phyloP scores from a whole-genome alignment of 805 yeast genomes.

The Pichia nanzhaoensis region DNA sequence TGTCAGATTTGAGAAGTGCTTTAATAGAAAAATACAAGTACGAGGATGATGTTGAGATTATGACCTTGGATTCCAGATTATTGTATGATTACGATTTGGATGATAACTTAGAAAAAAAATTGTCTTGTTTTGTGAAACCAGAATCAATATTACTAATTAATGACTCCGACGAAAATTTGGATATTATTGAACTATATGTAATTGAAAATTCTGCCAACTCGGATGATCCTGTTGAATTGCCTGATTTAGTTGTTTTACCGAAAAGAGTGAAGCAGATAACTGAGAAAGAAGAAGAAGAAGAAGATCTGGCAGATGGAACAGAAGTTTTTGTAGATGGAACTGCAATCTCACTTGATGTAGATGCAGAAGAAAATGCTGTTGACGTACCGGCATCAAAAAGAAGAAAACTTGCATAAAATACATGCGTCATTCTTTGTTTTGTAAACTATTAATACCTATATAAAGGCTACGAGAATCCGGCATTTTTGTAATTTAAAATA shows the following conservation, averaged over 20 bases:
- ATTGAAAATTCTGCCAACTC: conserved; percentile 9
- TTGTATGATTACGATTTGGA: conserved; percentile 85
- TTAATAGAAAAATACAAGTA: conserved; percentile 47
- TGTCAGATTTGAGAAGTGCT: conserved; percentile 46
- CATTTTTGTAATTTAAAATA: not conserved
- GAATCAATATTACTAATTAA: conserved; percentile 66
- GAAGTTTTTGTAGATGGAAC: conserved; percentile 21
- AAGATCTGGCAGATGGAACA: conserved; percentile 21
- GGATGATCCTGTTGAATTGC: conserved; percentile 13
- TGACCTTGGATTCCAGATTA: conserved; percentile 41
- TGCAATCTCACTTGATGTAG: conserved; percentile 5
- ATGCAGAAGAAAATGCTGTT: not conserved
- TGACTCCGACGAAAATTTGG: conserved; percentile 71
- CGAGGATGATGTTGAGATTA: conserved; percentile 51
- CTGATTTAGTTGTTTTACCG: conserved; percentile 20
- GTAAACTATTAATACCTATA: too few species aligned
- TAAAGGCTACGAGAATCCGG: too few species aligned
- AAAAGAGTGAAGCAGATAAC: conserved; percentile 4
- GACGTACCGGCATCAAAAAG: conserved; percentile 4
- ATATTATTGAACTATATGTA: conserved; percentile 57
- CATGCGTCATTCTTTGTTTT: too few species aligned
- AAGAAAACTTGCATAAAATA: not conserved
- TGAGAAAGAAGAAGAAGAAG: conserved; percentile 5
- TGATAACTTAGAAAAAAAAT: conserved; percentile 50
- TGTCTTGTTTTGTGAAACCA: conserved; percentile 42